phyloP scores from a whole-genome alignment of 495 filamentous ascomycete genomes.

The Oleoguttula mirabilis region DNA sequence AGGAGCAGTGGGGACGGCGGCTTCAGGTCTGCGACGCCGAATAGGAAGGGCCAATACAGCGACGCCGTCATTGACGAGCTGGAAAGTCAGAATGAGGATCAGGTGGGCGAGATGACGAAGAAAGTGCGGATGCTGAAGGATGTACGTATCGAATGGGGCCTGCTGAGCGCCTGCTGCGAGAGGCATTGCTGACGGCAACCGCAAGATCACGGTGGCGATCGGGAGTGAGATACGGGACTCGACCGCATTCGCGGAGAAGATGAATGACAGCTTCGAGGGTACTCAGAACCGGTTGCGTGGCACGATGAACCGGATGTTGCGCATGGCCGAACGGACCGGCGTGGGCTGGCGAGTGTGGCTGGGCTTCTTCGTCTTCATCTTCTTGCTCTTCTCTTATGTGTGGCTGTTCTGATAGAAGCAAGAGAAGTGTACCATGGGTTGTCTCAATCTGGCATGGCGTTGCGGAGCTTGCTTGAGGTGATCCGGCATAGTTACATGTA shows the following conservation, averaged over 20 bases:
- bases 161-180: too few species aligned
- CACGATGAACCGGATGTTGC: constrained; percentile 93
- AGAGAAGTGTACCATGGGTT: too few species aligned
- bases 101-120: constrained; percentile 77
- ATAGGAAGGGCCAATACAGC: constrained; percentile 83
- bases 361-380: constrained; percentile 69
- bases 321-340: constrained; percentile 89
- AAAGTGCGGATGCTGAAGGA: constrained; percentile 90
- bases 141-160: too few species aligned
- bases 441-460: too few species aligned
- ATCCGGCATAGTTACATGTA: too few species aligned
- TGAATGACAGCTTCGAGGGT: constrained; percentile 84
- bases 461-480: too few species aligned
- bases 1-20: constrained; percentile 23
- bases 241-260: constrained; percentile 68
- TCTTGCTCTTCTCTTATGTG: constrained; percentile 74
- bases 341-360: constrained; percentile 93
- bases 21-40: constrained; percentile 66
- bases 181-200: too few species aligned
- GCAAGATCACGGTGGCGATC: constrained; percentile 77
- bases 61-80: constrained; percentile 86
- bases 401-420: constrained; percentile 59
- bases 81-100: constrained; percentile 87
- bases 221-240: constrained; percentile 88
- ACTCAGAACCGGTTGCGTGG: constrained; percentile 67